phyloP scores from a whole-genome alignment of 768 basidiomycete species.

The Phaffia australis region DNA sequence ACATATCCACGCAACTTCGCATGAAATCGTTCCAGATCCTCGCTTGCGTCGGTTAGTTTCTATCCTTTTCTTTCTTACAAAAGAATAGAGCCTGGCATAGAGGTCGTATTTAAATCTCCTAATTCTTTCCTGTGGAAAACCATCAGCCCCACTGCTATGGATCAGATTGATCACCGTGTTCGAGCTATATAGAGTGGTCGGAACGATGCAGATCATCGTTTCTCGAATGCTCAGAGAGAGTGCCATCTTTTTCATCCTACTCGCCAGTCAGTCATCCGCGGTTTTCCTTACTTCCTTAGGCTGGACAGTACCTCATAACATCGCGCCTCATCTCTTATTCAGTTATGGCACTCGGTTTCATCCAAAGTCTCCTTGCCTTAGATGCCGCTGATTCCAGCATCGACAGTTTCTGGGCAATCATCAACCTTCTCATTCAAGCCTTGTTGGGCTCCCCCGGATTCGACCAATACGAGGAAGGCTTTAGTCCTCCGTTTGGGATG shows the following conservation, averaged over 20 bases:
- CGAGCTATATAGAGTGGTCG: constrained; percentile 76
- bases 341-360: constrained; percentile 71
- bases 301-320: not conserved
- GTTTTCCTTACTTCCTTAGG: not conserved
- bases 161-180: constrained; percentile 33
- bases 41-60: constrained; percentile 74
- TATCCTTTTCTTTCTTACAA: constrained; percentile 42
- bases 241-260: constrained; percentile 17
- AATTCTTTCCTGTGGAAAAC: no score
- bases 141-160: constrained; percentile 1
- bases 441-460: constrained; percentile 48
- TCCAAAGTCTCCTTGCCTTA: constrained; percentile 74
- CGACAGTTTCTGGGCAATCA: constrained; percentile 47
- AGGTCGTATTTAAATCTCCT: no score
- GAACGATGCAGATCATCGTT: constrained; percentile 87
- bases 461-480: constrained; percentile 34
- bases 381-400: constrained; percentile 77
- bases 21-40: constrained; percentile 75
- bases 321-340: constrained; percentile 29
- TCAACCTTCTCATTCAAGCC: constrained; percentile 48
- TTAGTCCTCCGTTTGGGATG: constrained; percentile 44
- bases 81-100: constrained; percentile 22
- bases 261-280: constrained; percentile 72
- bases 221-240: constrained; percentile 56
- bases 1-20: constrained; percentile 36